Percentiles rank a stretch among this genome's conserved stretches.
phyloP scores from a whole-genome alignment of 108 stramenopile genomes.

The Conticribra guillardii region DNA sequence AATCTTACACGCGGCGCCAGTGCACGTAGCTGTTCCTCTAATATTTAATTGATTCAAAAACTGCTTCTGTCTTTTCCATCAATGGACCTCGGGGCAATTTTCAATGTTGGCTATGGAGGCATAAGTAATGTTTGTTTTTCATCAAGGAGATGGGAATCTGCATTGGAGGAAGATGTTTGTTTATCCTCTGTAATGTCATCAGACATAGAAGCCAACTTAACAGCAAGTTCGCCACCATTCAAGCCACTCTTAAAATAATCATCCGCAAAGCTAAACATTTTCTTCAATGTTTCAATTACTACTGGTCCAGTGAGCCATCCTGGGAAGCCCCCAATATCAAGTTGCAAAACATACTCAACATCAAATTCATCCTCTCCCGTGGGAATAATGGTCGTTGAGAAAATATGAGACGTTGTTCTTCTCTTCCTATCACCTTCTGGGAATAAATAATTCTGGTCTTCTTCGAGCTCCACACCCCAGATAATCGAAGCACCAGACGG shows the following conservation, averaged over 20 bases:
- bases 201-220: conserved; percentile 22
- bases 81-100: too few relatives aligned
- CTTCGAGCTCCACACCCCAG: conserved; percentile 52
- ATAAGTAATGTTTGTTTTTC: conserved; percentile 31
- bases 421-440: conserved; percentile 37
- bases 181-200: conserved; percentile 9
- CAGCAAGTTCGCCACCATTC: conserved; percentile 36
- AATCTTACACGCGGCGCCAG: too few relatives aligned
- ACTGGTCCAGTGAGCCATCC: conserved; percentile 50
- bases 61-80: too few relatives aligned
- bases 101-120: conserved; percentile 28
- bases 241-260: conserved; percentile 42
- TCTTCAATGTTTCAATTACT: conserved; percentile 44
- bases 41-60: too few relatives aligned
- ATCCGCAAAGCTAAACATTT: conserved; percentile 52
- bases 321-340: conserved; percentile 54
- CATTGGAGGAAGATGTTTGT: background rate
- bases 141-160: conserved; percentile 21
- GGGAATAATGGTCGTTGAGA: conserved; percentile 49
- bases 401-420: conserved; percentile 44
- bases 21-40: too few relatives aligned
- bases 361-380: conserved; percentile 45
- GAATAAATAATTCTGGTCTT: conserved; percentile 48
- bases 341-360: conserved; percentile 49
- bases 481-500: conserved; percentile 36